Evolutionary conservation across 441 rosid genomes (phyloP), one percentile per base, ranked within the genome.

Genomic region (Capsella rubella): DNA sequence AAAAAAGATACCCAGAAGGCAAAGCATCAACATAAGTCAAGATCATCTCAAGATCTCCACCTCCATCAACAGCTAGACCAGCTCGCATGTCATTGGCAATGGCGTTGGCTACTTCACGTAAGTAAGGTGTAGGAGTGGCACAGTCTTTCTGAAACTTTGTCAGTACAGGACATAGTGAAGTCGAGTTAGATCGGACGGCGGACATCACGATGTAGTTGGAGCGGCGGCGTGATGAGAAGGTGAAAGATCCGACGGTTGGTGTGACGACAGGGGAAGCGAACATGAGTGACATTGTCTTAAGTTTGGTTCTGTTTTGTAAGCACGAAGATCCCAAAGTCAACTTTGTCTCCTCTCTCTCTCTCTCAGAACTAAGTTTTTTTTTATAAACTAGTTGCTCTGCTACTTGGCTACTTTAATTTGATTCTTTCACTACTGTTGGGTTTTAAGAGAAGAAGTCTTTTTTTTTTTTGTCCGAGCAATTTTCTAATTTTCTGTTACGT

Each of bases 21-120:
- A 93, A 83, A 74, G 73, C 75, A 54, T 93, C 93, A 21, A 90
- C 97, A 69, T 85, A 84, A 69, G 90, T 90, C 35, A 91, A 88
- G 52, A 93, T 87, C 98, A 93, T 93, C 78, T 83, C 83, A 52
- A 93, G 91, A 77, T 88, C 91, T 70, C 91, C 81, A 15, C 86
- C 90, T 31, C 93, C 92, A 29, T 90, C 90, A 15, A 69, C 88
- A 10, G 84, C 89, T 29, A 90, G 85, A 59, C 96, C 98, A 27
- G 90, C 89, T 71, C 85, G 82, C 92, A 91, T 88, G 58, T 88
- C 97, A 42, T 82, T 74, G 2, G 84, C 69, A 88, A 93, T 86
- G 82, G 88, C 78, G 53, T 87, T 83, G 6, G 95, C 90, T 82
- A 91, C 90, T 46, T 74, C 80, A 74, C 96, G 90, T 56, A 93